phyloP scores from a whole-genome alignment of 75 land plant genomes.

The Pinus tabuliformis region DNA sequence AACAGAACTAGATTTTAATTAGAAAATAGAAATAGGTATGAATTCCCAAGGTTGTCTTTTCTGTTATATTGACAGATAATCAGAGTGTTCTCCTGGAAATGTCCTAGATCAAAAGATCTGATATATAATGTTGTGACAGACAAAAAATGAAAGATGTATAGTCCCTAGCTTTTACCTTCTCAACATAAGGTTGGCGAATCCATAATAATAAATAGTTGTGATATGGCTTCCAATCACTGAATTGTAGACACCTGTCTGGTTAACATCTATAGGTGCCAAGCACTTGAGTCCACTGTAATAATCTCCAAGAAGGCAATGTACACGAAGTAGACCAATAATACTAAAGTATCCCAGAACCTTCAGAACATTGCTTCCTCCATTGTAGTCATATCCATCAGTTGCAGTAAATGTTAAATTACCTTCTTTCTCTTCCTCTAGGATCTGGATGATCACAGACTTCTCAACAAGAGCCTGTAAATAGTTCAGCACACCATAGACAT shows the following conservation, averaged over 20 bases:
- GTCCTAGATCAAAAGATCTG: not conserved
- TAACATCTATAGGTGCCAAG: conserved; percentile 82
- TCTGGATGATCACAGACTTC: conserved; percentile 80
- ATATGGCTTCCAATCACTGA: conserved; percentile 92
- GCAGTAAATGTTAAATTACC: conserved; percentile 84
- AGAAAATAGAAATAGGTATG: too few species aligned
- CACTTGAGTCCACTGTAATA: conserved; percentile 94
- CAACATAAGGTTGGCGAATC: conserved; percentile 95
- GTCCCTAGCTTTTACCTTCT: conserved; percentile 55
- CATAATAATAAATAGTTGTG: conserved; percentile 91
- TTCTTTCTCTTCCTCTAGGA: conserved; percentile 89
- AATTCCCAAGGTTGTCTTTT: not conserved
- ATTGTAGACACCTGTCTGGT: conserved; percentile 79
- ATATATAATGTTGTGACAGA: not conserved
- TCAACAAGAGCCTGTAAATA: conserved; percentile 95
- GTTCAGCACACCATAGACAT: conserved; percentile 91
- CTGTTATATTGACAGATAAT: not conserved
- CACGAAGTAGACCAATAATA: conserved; percentile 86
- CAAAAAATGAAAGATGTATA: not conserved
- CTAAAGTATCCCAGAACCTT: conserved; percentile 96
- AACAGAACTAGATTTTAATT: too few species aligned
- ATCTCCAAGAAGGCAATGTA: conserved; percentile 94
- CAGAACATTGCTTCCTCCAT: conserved; percentile 96
- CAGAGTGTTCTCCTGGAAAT: not conserved
- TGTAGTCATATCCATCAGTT: conserved; percentile 94